Evolutionary conservation across 495 filamentous ascomycete genomes (phyloP).

Genomic region (Hyaloscypha bicolor): DNA sequence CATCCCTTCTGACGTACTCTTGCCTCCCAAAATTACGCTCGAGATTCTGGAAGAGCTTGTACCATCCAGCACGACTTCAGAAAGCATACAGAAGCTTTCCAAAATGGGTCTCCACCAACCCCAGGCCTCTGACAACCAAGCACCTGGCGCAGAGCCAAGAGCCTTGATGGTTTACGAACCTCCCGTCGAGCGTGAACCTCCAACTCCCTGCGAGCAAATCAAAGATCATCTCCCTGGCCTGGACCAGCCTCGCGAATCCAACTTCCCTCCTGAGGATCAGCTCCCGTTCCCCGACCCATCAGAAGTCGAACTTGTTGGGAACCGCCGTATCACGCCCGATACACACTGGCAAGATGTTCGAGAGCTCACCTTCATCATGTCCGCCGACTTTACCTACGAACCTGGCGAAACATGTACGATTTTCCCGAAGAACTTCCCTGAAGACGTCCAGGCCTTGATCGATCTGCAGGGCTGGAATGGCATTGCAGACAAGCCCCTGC

Average conservation of each 20-base stretch:
- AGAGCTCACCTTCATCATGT: conserved; percentile 60
- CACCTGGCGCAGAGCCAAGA: neutral
- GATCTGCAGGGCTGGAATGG: conserved; percentile 72
- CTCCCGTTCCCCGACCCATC: conserved; percentile 59
- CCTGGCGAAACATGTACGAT: conserved; percentile 81
- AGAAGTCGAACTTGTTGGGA: conserved; percentile 48
- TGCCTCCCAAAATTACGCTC: conserved; percentile 82
- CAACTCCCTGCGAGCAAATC: conserved; percentile 16
- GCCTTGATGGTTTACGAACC: neutral
- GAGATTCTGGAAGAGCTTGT: conserved; percentile 29
- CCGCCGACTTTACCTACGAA: conserved; percentile 45
- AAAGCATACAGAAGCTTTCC: neutral
- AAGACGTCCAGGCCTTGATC: conserved; percentile 76
- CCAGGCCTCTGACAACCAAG: too few species aligned
- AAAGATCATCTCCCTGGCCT: conserved; percentile 11
- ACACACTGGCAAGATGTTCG: conserved; percentile 95
- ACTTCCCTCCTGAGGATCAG: conserved; percentile 38
- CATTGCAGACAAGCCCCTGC: conserved; percentile 67
- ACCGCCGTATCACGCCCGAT: conserved; percentile 72
- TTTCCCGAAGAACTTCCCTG: conserved; percentile 81
- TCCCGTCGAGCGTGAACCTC: conserved; percentile 5
- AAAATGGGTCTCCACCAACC: neutral
- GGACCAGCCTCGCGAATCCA: neutral
- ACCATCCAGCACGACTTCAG: neutral
- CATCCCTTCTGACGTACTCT: conserved; percentile 73